Evolutionary conservation across 140 eudicot genomes (phyloP), one percentile per base, ranked within the genome.

Genomic region (Anethum foeniculum): DNA sequence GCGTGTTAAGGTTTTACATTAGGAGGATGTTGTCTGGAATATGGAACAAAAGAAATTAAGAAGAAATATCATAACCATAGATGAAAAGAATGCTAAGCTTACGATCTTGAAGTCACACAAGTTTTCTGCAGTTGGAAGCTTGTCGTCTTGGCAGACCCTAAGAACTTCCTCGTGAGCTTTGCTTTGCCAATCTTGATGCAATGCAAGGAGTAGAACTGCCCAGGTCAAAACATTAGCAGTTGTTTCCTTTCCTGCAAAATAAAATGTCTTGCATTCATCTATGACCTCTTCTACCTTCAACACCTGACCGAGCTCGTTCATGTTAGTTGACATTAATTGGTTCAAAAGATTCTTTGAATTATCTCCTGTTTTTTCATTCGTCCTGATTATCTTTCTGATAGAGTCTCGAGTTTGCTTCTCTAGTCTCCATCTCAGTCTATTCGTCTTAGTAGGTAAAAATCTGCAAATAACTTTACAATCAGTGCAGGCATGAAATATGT

Each of bases 241-340:
- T 77, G 97, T 93, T 83, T 93, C 96, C 85, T 93, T 93, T 56
- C 98, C 96, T 1, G 97, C 96, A 80, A 93, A 88, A 86, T 93
- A 93, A 82, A 93, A 91, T 23, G 98, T 93, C 85, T 93, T 93
- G 90, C 98, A 93, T 85, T 93, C 98, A 19, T 91, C 82, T 10
- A 93, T 85, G 39, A 91, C 85, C 80, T 93, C 97, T 76, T 93
- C 90, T 18, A 82, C 77, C 43, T 64, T 81, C 79, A 93, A 76
- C 21, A 71, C 77, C 82, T 86, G 82, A 38, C 76, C 83, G 41
- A 68, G 82, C 34, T 75, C 79, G 47, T 80, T 77, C 86, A 85
- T 87, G 62, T 84, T 81, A 21, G 90, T 84, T 68, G 93, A 84
- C 82, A 85, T 79, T 36, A 93, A 81, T 41, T 89, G 71, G 6